A percentile compares a stretch with the other conserved stretches of the same genome.
phyloP scores from a whole-genome alignment of 306 rosid species.

The Prunus mume region DNA sequence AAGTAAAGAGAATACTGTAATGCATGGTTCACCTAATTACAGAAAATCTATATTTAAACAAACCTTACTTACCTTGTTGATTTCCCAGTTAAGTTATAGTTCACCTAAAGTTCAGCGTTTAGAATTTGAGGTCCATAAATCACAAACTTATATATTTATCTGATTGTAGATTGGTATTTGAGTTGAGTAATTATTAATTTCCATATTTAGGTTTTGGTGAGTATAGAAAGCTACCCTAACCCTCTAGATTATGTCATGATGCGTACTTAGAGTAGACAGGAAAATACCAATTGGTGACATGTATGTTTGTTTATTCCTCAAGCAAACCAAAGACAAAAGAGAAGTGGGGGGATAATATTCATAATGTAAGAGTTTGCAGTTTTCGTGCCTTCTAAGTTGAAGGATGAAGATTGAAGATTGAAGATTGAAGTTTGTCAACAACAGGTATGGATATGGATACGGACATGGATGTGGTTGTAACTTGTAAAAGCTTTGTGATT shows the following conservation, averaged over 20 bases:
- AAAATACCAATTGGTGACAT: no score
- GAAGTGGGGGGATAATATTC: no score
- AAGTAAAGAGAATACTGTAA: no score
- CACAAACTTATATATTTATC: neutral
- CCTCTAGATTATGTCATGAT: neutral
- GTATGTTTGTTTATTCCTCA: no score
- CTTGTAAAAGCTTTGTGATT: neutral
- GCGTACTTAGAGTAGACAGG: neutral
- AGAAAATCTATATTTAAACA: neutral
- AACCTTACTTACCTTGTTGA: neutral
- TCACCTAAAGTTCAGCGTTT: slow-evolving; percentile 1
- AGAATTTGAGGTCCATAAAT: neutral
- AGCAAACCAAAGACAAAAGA: no score
- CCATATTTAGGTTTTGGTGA: neutral
- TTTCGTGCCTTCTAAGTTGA: no score
- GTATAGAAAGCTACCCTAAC: neutral
- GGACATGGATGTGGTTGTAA: neutral
- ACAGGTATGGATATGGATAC: neutral
- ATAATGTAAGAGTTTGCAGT: no score
- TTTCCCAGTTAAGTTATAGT: neutral
- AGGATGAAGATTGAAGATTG: neutral
- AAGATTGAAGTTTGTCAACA: neutral
- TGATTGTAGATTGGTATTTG: neutral
- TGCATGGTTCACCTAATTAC: slow-evolving; percentile 15
- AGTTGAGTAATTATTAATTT: neutral